Conservation (phyloP, 371 early-diverging fungal genomes). For the Lichtheimia hyalospora region DNA sequence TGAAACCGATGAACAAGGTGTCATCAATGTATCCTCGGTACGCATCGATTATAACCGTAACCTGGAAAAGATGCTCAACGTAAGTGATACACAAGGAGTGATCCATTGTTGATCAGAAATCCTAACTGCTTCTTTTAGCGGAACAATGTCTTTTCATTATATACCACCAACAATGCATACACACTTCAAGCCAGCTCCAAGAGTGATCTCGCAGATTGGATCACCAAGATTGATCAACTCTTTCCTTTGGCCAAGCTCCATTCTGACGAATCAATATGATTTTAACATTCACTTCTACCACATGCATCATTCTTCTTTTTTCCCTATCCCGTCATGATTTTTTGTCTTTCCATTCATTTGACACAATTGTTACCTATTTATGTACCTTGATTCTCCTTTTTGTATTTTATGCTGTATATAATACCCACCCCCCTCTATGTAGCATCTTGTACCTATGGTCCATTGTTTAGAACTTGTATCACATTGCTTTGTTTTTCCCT, state of each 20-base stretch:
- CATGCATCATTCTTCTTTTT: background rate
- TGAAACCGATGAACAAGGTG: conserved; percentile 69
- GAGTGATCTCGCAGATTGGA: conserved; percentile 78
- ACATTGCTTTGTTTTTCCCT: background rate
- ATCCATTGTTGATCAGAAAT: background rate
- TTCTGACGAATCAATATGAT: background rate
- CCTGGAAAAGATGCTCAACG: conserved; percentile 66
- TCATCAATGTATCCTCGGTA: conserved; percentile 74
- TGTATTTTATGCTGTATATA: background rate
- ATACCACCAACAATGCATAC: conserved; percentile 77
- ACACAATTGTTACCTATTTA: conserved; percentile 1
- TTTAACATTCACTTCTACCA: background rate
- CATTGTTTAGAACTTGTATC: too few relatives aligned
- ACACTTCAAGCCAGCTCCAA: conserved; percentile 71
- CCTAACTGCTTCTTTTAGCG: conserved; percentile 37
- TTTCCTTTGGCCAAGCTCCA: conserved; percentile 43
- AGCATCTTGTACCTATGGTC: too few relatives aligned
- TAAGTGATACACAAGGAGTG: conserved; percentile 21
- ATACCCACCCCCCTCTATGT: background rate
- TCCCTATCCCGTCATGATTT: background rate
- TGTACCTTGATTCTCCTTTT: conserved; percentile 2
- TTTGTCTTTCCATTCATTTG: background rate
- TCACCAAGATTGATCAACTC: conserved; percentile 68
- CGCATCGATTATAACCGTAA: conserved; percentile 69
- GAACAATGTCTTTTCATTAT: conserved; percentile 74